Base-by-base conservation (phyloP, 2,329 filamentous ascomycete genomes). In the Hypoxylon sp. region DNA sequence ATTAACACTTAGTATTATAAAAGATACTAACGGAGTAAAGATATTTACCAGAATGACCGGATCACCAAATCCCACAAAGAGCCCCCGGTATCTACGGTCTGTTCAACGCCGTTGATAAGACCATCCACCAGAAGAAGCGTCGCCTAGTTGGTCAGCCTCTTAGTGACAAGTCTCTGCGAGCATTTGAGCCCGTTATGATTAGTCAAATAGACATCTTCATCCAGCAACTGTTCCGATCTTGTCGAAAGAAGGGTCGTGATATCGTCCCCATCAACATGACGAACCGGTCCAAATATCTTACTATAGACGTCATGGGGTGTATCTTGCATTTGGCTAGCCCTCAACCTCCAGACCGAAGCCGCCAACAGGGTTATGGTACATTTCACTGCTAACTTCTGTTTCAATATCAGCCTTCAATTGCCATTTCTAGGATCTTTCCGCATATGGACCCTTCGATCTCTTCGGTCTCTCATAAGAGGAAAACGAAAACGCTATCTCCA, bases 21-120 rank as follows among this genome's bases (percentile, higher is more conserved):
- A 2, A 17, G n/a, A 9, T 50, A 14, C 13, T 56, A 55, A 58
- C 14, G 17, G 30, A 50, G 38, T 36, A 13, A 43, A 67, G 61
- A 58, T 23, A 68, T 68, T 30, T 68, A 65, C 17, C 61, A 60
- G 13, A 68, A 65, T 38, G 49, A 61, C 19, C 7, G 34, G 9
- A 36, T 68, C 28, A 68, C 56, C 1, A 68, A 68, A 13, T 53
- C 60, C 9, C 36, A 3, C 65, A 58, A 30, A 41, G 55, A n/a
- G 55, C 41, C 5, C 43, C 56, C 5, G 30, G 38, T 25, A n/a
- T 45, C 13, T 57, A 57, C 10, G 45, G 46, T n/a, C 34, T 68
- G 5, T 58, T 64, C 55, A 68, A 50, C 36, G 46, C 51, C n/a
- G 38, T 68, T 17, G 56, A 57, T 49, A 32, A 17, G 6, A 19